Conservation (phyloP, 108 stramenopile species). For the Cyclotella atomus region DNA sequence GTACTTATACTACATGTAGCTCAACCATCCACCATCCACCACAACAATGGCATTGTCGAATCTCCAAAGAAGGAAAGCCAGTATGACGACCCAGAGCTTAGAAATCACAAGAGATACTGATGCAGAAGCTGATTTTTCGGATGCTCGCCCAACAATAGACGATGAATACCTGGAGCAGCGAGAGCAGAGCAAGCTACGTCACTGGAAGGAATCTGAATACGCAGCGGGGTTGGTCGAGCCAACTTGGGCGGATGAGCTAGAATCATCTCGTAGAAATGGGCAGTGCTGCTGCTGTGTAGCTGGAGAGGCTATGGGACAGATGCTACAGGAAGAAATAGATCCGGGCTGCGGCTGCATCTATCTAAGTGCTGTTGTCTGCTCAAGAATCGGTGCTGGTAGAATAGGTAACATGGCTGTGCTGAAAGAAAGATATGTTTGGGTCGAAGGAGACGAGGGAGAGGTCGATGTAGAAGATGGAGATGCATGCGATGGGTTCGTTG, state of each 20-base stretch:
- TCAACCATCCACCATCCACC: no score
- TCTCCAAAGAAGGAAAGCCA: not conserved
- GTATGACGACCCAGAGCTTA: not conserved
- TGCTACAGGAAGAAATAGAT: constrained; percentile 58
- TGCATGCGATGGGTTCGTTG: constrained; percentile 47
- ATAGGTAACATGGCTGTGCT: constrained; percentile 91
- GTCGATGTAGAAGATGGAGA: constrained; percentile 27
- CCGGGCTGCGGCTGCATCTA: constrained; percentile 68
- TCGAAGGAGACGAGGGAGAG: constrained; percentile 68
- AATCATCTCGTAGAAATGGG: constrained; percentile 19
- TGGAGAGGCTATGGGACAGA: constrained; percentile 17
- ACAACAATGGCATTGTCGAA: not conserved
- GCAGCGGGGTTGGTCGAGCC: constrained; percentile 80
- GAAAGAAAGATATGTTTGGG: constrained; percentile 68
- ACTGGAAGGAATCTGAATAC: constrained; percentile 77
- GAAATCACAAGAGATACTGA: constrained; percentile 15
- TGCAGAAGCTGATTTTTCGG: not conserved
- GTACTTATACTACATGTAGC: no score
- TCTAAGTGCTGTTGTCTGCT: constrained; percentile 71
- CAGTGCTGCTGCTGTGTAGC: constrained; percentile 28
- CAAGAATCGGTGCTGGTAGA: constrained; percentile 69
- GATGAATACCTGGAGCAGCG: constrained; percentile 51
- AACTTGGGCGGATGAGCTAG: constrained; percentile 74
- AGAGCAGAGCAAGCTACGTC: constrained; percentile 42
- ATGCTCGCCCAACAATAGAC: constrained; percentile 38